phyloP scores from a whole-genome alignment of 176 grass and related monocot species.

The Juncus effusus region DNA sequence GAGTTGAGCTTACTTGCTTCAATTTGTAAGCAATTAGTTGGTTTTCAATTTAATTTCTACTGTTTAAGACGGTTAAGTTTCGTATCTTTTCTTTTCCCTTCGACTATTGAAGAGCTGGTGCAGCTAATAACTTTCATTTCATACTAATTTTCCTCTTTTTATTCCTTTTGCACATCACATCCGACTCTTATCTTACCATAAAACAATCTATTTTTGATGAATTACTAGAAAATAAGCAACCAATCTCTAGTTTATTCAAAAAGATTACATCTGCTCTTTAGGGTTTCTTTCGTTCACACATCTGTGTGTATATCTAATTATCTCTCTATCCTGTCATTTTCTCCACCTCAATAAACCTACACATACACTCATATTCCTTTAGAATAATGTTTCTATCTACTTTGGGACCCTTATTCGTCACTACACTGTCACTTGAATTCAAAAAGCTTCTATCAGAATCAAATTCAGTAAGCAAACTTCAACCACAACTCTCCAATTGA shows the following conservation, averaged over 20 bases:
- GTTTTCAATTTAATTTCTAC: no score
- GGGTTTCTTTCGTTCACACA: constrained; percentile 19
- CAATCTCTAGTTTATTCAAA: background rate
- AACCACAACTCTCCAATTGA: constrained; percentile 2
- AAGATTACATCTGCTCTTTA: constrained; percentile 14
- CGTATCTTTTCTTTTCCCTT: no score
- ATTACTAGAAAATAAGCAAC: background rate
- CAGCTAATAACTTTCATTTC: background rate
- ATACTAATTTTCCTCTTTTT: background rate
- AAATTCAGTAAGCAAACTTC: constrained; percentile 1
- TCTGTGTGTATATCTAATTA: constrained; percentile 3
- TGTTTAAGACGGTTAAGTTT: no score
- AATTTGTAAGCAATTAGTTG: no score
- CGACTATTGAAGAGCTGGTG: background rate
- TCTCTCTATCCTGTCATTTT: constrained; percentile 25
- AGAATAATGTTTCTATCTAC: constrained; percentile 16
- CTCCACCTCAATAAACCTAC: background rate
- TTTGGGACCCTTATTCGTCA: background rate
- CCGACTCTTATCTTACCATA: background rate
- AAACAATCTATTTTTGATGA: no score
- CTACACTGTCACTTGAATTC: no score
- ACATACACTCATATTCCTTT: constrained; percentile 19
- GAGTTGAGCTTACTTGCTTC: no score
- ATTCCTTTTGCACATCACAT: constrained; percentile 19
- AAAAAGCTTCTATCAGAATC: constrained; percentile 6